These are phyloP conservation scores for Mrakia blollopis DNA, from an alignment of 768 basidiomycete genomes.

Conservation along the genomic window DNA sequence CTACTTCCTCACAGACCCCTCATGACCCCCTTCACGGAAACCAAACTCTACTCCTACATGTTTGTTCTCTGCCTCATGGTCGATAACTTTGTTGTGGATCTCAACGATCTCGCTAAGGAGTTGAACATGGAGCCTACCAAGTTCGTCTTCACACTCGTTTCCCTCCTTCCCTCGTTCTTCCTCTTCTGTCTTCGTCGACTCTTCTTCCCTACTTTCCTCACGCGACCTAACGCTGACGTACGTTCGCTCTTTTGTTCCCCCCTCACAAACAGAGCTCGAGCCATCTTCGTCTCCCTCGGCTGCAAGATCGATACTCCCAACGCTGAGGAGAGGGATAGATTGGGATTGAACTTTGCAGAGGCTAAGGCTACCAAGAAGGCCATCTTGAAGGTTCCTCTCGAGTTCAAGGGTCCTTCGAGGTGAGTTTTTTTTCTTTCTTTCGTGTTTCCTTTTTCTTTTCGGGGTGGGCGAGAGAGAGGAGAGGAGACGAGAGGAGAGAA, in stretches of 20 bases:
- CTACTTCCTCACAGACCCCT: slow-evolving; percentile 44
- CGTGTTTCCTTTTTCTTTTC: too few species aligned
- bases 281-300: slow-evolving; percentile 74
- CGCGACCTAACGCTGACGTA: neutral
- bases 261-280: slow-evolving; percentile 52
- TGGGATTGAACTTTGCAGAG: slow-evolving; percentile 62
- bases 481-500: neutral
- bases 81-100: slow-evolving; percentile 71
- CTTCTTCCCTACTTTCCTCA: neutral
- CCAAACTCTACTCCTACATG: slow-evolving; percentile 68
- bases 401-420: slow-evolving; percentile 50
- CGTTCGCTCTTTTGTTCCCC: neutral
- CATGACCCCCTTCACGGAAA: slow-evolving; percentile 64
- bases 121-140: slow-evolving; percentile 59
- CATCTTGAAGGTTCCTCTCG: slow-evolving; percentile 65
- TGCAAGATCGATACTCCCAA: slow-evolving; percentile 63
- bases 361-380: slow-evolving; percentile 62
- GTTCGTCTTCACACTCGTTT: slow-evolving; percentile 50
- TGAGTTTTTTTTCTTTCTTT: neutral
- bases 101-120: slow-evolving; percentile 64
- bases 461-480: too few species aligned
- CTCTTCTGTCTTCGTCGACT: too few species aligned
- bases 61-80: slow-evolving; percentile 74
- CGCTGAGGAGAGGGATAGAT: slow-evolving; percentile 60
- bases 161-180: slow-evolving; percentile 1